Evolutionary conservation across 2,329 filamentous ascomycete genomes (phyloP).

Genomic region (Cylindrodendrum hubeiense): DNA sequence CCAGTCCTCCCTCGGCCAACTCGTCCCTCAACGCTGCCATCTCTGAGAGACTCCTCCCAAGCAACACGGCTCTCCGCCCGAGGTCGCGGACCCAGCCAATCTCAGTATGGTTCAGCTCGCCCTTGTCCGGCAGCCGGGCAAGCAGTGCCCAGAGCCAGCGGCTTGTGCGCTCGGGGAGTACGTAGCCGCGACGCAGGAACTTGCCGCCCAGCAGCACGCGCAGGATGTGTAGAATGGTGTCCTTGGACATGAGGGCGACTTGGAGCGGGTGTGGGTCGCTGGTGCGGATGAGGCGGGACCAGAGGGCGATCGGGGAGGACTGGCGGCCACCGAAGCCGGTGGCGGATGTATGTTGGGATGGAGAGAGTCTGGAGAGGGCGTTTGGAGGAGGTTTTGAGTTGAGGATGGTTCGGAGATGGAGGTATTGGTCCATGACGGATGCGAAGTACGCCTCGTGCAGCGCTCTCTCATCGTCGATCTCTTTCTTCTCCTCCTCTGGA

Average conservation of each 20-base stretch:
- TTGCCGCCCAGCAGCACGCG: conserved; percentile 74
- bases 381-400: conserved; percentile 65
- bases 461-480: conserved; percentile 43
- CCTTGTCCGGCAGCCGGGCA: conserved; percentile 78
- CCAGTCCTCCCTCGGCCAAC: conserved; percentile 55
- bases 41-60: conserved; percentile 67
- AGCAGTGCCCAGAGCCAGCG: conserved; percentile 89
- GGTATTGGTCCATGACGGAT: conserved; percentile 74
- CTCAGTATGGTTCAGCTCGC: conserved; percentile 81
- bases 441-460: conserved; percentile 77
- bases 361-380: conserved; percentile 65
- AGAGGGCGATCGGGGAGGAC: conserved; percentile 62
- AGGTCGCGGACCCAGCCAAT: conserved; percentile 83
- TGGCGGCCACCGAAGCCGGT: conserved; percentile 64
- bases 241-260: conserved; percentile 74
- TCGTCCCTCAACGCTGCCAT: conserved; percentile 62
- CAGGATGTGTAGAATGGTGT: conserved; percentile 75
- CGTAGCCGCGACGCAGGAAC: conserved; percentile 70
- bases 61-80: conserved; percentile 78
- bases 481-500: conserved; percentile 41
- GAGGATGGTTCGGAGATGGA: conserved; percentile 72
- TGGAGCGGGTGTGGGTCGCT: conserved; percentile 71
- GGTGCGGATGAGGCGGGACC: conserved; percentile 64
- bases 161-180: conserved; percentile 75
- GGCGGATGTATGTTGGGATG: conserved; percentile 67